Percentiles rank a stretch among this genome's conserved stretches.
phyloP scores from a whole-genome alignment of 176 grass and related monocot species.

The Musa schizocarpa region DNA sequence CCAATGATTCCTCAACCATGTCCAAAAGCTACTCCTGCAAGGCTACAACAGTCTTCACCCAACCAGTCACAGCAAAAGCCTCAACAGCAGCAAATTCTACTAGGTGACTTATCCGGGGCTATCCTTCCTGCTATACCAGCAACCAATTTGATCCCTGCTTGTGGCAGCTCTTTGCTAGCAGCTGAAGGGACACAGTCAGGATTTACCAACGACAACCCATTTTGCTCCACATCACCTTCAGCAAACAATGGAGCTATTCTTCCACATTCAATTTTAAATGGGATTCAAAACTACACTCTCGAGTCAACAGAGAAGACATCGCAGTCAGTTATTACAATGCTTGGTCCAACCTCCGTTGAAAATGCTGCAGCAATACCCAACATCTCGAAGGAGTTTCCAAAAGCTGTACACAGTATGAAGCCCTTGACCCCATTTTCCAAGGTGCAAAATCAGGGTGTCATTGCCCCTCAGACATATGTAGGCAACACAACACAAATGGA shows the following conservation, averaged over 20 bases:
- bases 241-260: constrained; percentile 45
- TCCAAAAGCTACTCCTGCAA: constrained; percentile 33
- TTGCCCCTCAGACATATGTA: constrained; percentile 39
- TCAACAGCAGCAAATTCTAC: constrained; percentile 45
- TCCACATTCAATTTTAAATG: constrained; percentile 27
- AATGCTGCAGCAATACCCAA: constrained; percentile 29
- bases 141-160: constrained; percentile 31
- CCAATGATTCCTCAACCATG: constrained; percentile 35
- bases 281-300: constrained; percentile 33
- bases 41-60: constrained; percentile 11
- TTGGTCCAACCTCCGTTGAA: constrained; percentile 43
- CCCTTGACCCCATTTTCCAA: constrained; percentile 33
- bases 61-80: constrained; percentile 43
- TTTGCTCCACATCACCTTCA: constrained; percentile 68
- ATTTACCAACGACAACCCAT: constrained; percentile 65
- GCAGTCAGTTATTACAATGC: constrained; percentile 32
- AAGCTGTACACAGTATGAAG: constrained; percentile 41
- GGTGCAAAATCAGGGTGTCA: constrained; percentile 28
- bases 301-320: constrained; percentile 33
- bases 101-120: constrained; percentile 30
- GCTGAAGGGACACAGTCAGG: constrained; percentile 49
- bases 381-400: constrained; percentile 32
- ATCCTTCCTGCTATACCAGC: constrained; percentile 23
- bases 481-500: constrained; percentile 48
- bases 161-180: constrained; percentile 31